Evolutionary conservation across 495 filamentous ascomycete genomes (phyloP).

Genomic region (Daldinia loculata): DNA sequence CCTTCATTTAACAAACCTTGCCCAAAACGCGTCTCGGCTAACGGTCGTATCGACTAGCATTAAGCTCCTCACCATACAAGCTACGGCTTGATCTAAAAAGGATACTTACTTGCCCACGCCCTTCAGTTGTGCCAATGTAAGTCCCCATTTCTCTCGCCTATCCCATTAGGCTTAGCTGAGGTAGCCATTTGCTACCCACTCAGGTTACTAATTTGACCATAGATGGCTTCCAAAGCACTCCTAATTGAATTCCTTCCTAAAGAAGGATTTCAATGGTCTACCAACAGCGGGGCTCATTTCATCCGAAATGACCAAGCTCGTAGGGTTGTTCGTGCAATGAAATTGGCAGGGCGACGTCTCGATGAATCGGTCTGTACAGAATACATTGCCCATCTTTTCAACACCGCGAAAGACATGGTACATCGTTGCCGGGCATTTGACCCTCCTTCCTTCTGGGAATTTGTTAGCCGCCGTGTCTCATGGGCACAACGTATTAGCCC

Average conservation of each 20-base stretch:
- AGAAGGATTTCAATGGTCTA: conserved; percentile 1
- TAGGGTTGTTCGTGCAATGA: background rate
- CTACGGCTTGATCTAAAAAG: too few species aligned
- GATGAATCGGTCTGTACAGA: background rate
- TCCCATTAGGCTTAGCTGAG: too few species aligned
- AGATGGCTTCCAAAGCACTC: background rate
- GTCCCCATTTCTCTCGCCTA: background rate
- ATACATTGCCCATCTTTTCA: background rate
- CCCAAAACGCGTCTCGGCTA: background rate
- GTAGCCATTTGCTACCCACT: too few species aligned
- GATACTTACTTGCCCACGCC: too few species aligned
- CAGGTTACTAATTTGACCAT: background rate
- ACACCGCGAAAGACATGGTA: background rate
- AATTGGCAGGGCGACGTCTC: background rate
- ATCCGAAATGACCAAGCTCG: background rate
- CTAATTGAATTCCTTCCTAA: background rate
- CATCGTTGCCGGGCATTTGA: background rate
- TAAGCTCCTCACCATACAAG: too few species aligned
- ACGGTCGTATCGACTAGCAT: background rate
- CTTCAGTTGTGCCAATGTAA: background rate
- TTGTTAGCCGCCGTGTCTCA: background rate
- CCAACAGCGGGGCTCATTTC: background rate
- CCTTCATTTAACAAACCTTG: background rate
- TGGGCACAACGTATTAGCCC: background rate
- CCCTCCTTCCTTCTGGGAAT: background rate